Base-by-base conservation (phyloP, 441 rosid species). In the Erysimum pusillum region DNA sequence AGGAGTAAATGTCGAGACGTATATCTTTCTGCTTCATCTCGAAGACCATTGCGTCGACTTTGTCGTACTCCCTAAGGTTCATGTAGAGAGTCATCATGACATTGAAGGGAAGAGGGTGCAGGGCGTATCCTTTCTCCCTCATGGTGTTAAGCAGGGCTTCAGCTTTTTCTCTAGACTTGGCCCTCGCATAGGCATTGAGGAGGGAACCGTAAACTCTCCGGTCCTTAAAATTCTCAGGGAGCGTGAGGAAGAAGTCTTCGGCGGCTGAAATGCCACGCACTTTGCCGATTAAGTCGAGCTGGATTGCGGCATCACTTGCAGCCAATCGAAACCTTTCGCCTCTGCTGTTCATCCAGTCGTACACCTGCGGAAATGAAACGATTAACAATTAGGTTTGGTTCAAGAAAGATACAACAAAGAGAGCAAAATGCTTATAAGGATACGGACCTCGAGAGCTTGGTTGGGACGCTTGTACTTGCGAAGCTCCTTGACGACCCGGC, bases 11-110 rank as follows among this genome's bases (percentile, higher is more conserved):
- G 83, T 94, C 98, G 49, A 92, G 84, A 32, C 80, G 83, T 54
- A 92, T 82, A 31, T 78, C 85, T 81, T 82, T 91, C 81, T 81
- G 87, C 83, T 73, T 82, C 97, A 94, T 92, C 82, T 94, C 99
- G 1, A 81, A 83, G 67, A 91, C 85, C 85, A 90, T 59, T 4
- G 73, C 53, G 39, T 92, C 96, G 3, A 92, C 97, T 81, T 88
- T 87, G 59, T 85, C 91, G 70, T 84, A 92, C 77, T 91, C 92
- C 76, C 82, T 83, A 36, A 91, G 81, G 73, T 89, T 89, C 97
- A 92, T 94, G 84, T 92, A 91, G 51, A 94, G 87, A 69, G 97
- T 92, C 99, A 92, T 94, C 92, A 92, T 94, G 72, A 92, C 97
- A 85, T 94, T 94, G 85, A 79, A 92, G 25, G 99, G 89, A 81